phyloP scores from a whole-genome alignment of 2,329 filamentous ascomycete species.

The Paraphaeosphaeria sporulosa region DNA sequence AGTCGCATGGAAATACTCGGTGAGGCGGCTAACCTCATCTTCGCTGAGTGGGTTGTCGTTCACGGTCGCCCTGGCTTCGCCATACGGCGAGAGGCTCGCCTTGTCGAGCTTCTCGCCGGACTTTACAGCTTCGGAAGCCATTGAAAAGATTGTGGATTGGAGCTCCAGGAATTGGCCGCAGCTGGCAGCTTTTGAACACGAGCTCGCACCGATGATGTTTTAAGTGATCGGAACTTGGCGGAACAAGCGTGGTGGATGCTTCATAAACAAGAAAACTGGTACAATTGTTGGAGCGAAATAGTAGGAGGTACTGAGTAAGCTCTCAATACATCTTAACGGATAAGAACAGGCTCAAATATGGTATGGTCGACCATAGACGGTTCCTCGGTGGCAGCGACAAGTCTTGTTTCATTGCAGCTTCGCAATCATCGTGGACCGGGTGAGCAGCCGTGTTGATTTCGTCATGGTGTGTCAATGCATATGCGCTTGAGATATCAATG shows the following conservation, averaged over 20 bases:
- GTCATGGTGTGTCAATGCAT: conserved; percentile 2
- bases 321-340: not conserved
- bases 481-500: not conserved
- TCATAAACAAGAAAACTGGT: not conserved
- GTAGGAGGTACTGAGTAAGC: not conserved
- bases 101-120: conserved; percentile 38
- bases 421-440: not conserved
- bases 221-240: conserved; percentile 8
- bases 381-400: not conserved
- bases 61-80: conserved; percentile 70
- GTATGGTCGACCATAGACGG: not conserved
- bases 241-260: not conserved
- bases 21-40: conserved; percentile 73
- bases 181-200: not conserved
- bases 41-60: conserved; percentile 66
- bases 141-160: not conserved
- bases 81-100: conserved; percentile 65
- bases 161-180: not conserved
- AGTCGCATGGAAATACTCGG: conserved; percentile 77
- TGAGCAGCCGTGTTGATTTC: not conserved
- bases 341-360: not conserved
- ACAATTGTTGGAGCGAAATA: not conserved
- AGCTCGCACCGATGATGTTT: conserved; percentile 7
- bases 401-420: conserved; percentile 1
- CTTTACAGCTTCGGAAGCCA: conserved; percentile 34